Evolutionary conservation across 1,284 basidiomycete species (phyloP).

Genomic region (Cutaneotrichosporon cavernicola): DNA sequence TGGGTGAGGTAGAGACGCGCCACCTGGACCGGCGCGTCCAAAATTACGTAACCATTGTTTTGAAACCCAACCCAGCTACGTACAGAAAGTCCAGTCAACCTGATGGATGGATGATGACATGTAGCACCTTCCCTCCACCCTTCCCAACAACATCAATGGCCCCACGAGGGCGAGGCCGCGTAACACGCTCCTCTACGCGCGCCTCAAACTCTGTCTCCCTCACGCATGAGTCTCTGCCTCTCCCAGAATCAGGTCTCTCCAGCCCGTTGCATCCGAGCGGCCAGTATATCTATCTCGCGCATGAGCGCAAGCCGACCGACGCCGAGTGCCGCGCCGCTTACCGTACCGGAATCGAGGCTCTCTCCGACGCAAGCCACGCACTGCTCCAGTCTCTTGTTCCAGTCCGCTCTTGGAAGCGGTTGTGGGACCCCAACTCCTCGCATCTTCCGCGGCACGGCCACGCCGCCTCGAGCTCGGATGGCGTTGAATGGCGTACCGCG

Average conservation of each 20-base stretch:
- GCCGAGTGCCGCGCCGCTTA: constrained; percentile 9
- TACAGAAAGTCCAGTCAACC: background rate
- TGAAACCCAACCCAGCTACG: background rate
- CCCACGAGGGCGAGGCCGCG: constrained; percentile 10
- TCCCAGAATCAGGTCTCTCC: constrained; percentile 14
- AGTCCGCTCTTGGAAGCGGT: background rate
- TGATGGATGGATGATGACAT: too few relatives aligned
- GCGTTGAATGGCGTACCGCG: constrained; percentile 34
- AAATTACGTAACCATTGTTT: constrained; percentile 12
- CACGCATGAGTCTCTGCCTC: background rate
- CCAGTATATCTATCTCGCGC: constrained; percentile 29
- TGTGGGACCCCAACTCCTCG: constrained; percentile 11
- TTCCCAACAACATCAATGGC: constrained; percentile 7
- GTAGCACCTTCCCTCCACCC: background rate
- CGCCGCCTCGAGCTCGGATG: background rate
- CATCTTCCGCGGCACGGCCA: background rate
- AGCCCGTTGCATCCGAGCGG: constrained; percentile 27
- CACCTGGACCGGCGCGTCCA: constrained; percentile 6
- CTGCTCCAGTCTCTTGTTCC: constrained; percentile 7
- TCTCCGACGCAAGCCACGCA: constrained; percentile 23
- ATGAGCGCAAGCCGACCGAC: constrained; percentile 9
- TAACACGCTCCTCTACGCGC: constrained; percentile 3
- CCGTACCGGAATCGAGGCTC: constrained; percentile 27
- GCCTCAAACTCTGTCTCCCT: background rate
- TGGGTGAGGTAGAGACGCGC: constrained; percentile 11